A percentile compares a stretch with the other conserved stretches of the same genome.
Conservation (phyloP, 164 flowering plant species). For the Piper longum region DNA sequence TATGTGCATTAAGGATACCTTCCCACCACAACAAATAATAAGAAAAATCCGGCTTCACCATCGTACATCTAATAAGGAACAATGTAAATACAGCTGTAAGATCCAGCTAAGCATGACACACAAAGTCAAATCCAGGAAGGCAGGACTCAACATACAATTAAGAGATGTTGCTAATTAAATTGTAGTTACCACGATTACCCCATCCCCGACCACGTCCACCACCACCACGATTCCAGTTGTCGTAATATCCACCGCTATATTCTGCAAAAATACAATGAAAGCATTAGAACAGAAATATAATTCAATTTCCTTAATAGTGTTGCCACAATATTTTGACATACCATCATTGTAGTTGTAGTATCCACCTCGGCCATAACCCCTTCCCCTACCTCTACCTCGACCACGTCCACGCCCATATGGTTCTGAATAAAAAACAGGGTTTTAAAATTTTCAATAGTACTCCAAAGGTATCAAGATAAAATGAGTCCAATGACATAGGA, state of each 20-base stretch:
- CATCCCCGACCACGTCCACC: conserved; percentile 39
- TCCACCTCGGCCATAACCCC: conserved; percentile 54
- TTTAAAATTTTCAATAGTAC: no score
- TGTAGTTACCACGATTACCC: conserved; percentile 29
- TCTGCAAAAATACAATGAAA: conserved; percentile 14
- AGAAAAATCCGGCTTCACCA: no score
- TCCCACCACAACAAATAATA: no score
- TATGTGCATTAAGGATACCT: no score
- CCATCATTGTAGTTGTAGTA: conserved; percentile 21
- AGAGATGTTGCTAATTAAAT: no score
- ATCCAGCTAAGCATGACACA: no score
- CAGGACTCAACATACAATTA: no score
- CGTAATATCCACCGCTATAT: conserved; percentile 30
- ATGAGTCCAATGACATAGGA: not conserved
- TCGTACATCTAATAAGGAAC: no score
- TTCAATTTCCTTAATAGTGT: no score
- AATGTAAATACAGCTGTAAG: no score
- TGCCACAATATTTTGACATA: not conserved
- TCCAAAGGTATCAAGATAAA: not conserved
- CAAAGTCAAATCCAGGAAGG: no score
- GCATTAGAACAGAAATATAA: no score
- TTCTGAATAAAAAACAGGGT: conserved; percentile 17
- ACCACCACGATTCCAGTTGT: conserved; percentile 36
- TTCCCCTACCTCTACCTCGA: conserved; percentile 53
- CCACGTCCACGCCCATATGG: conserved; percentile 57